These are phyloP conservation scores for Ceratocystis ficicola DNA, from an alignment of 2,329 filamentous ascomycete species.

Conservation along the genomic window DNA sequence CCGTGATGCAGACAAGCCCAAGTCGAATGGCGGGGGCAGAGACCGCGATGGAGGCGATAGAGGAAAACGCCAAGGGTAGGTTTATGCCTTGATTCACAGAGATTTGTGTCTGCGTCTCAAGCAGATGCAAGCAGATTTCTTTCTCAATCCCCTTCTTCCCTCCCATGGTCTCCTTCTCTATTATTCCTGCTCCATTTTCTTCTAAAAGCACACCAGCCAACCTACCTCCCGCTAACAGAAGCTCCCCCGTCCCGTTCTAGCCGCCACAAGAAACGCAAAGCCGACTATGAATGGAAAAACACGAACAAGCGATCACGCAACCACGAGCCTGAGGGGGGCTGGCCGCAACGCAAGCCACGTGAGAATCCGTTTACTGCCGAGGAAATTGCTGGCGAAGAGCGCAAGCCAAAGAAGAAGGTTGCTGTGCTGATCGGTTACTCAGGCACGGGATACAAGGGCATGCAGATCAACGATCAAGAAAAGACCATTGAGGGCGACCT, in stretches of 20 bases:
- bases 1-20: slow-evolving; percentile 5
- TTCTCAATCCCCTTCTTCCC: background rate
- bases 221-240: slow-evolving; percentile 19
- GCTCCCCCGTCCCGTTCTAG: slow-evolving; percentile 9
- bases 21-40: background rate
- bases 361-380: slow-evolving; percentile 51
- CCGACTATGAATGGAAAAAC: slow-evolving; percentile 19
- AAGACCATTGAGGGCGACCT: slow-evolving; percentile 95
- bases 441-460: slow-evolving; percentile 90
- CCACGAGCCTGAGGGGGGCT: slow-evolving; percentile 21
- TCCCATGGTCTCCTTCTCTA: background rate
- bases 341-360: slow-evolving; percentile 21
- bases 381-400: slow-evolving; percentile 76
- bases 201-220: slow-evolving; percentile 16
- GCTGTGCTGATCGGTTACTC: slow-evolving; percentile 93
- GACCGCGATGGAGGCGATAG: slow-evolving; percentile 12
- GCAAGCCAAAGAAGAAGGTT: slow-evolving; percentile 88
- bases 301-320: slow-evolving; percentile 21
- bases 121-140: background rate
- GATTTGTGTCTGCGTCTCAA: background rate
- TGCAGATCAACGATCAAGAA: slow-evolving; percentile 74
- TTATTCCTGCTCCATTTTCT: background rate
- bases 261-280: slow-evolving; percentile 22
- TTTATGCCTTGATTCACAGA: background rate
- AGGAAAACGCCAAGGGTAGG: slow-evolving; percentile 21